Evolutionary conservation across 1,284 basidiomycete genomes (phyloP), one percentile per base, ranked within the genome.

Genomic region (Paramarasmius palmivorus): DNA sequence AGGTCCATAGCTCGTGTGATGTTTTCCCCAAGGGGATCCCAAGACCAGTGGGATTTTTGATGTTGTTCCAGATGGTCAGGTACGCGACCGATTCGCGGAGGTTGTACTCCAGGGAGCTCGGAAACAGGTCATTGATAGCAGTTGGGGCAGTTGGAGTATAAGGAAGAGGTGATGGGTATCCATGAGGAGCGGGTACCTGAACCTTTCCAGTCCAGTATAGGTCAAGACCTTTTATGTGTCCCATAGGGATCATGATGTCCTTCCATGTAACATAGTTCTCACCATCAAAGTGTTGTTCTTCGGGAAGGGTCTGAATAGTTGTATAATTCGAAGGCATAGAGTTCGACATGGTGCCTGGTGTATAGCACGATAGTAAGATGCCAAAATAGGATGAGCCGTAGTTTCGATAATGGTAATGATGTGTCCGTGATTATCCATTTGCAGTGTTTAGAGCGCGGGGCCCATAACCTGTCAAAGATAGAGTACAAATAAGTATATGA

Each of bases 241-340:
- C 51, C 1, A 10, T 20, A 2, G 17, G 34, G 14, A 46, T 3
- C 2, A 52, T 47, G n/a, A 12, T 36, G 32, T 39, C 42, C 23
- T 52, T 46, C 22, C 38, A 52, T 15, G 41, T 20, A 1, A 39
- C 42, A 19, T 46, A 52, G 19, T 52, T 52, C 29, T 52, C 51
- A 4, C 51, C 51, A 46, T 46, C 25, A 19, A 51, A 51, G 12
- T 42, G 41, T 22, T 51, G 22, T 14, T 51, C 49, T 2, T 51
- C 49, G 8, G 32, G 46, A n/a, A 50, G 49, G 2, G 6, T 5
- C 8, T 40, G 17, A 19, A 50, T 50, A 17, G 37, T 10, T n/a
- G 38, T n/a, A n/a, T 42, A 51, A 17, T 51, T 51, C 15, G 38
- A 41, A 7, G 38, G 49, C n/a, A n/a, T n/a, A n/a, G n/a, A n/a